Evolutionary conservation across 805 yeast species (phyloP).

Genomic region (Yamadazyma tumulicola): DNA sequence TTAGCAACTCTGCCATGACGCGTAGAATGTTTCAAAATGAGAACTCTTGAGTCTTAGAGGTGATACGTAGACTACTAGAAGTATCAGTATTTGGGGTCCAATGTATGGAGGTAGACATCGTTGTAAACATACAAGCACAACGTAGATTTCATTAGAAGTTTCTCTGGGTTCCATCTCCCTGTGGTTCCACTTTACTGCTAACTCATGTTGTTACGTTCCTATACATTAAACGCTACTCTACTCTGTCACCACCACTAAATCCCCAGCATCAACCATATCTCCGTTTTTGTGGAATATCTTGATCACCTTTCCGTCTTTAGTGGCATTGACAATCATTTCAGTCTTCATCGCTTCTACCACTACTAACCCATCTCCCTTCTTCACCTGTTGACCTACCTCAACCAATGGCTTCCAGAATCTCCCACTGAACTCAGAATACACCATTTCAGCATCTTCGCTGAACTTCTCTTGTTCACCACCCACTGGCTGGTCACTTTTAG

Average conservation of each 20-base stretch:
- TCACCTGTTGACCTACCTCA: conserved; percentile 70
- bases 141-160: no score
- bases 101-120: no score
- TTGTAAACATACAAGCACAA: no score
- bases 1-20: conserved; percentile 24
- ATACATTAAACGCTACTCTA: no score
- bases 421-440: conserved; percentile 95
- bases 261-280: conserved; percentile 97
- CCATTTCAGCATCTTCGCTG: conserved; percentile 76
- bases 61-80: no score
- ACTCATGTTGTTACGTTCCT: no score
- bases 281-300: conserved; percentile 80
- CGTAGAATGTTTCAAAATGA: conserved; percentile 1
- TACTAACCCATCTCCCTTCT: conserved; percentile 72
- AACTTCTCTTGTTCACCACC: conserved; percentile 50
- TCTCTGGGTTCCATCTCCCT: no score
- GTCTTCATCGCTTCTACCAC: conserved; percentile 99
- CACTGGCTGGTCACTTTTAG: conserved; percentile 46
- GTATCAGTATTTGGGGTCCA: no score
- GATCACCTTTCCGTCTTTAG: conserved; percentile 66
- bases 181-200: no score
- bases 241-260: conserved; percentile 80
- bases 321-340: conserved; percentile 83
- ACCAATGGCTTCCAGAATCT: conserved; percentile 94
- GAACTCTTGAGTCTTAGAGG: no score